These are phyloP conservation scores for Fusarium austroafricanum DNA, from an alignment of 2,329 filamentous ascomycete species.

Conservation along the genomic window DNA sequence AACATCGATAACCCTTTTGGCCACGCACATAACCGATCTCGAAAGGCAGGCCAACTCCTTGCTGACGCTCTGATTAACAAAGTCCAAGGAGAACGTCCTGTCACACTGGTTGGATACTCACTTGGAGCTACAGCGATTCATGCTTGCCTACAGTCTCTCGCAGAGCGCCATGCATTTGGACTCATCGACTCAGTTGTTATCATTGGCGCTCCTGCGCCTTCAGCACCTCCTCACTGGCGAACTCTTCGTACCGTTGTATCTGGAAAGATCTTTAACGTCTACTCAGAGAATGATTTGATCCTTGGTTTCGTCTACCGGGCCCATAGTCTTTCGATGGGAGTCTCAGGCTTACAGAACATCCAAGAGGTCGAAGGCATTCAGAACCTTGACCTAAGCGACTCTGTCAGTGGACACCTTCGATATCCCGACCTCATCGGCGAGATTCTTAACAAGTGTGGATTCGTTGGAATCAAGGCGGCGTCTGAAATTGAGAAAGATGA, in stretches of 20 bases:
- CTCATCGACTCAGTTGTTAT: slow-evolving; percentile 85
- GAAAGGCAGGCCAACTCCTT: slow-evolving; percentile 82
- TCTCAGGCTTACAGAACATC: slow-evolving; percentile 84
- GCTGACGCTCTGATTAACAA: slow-evolving; percentile 86
- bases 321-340: slow-evolving; percentile 82
- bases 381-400: slow-evolving; percentile 64
- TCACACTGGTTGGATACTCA: slow-evolving; percentile 85
- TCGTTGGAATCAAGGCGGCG: slow-evolving; percentile 59
- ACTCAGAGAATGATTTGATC: slow-evolving; percentile 87
- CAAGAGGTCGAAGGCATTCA: slow-evolving; percentile 73
- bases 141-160: slow-evolving; percentile 80
- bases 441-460: slow-evolving; percentile 65
- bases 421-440: slow-evolving; percentile 63
- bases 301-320: slow-evolving; percentile 89
- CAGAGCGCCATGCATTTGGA: slow-evolving; percentile 83
- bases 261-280: slow-evolving; percentile 88
- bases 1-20: slow-evolving; percentile 86
- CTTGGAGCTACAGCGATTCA: slow-evolving; percentile 86
- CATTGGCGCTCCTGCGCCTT: slow-evolving; percentile 83
- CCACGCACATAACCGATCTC: slow-evolving; percentile 78
- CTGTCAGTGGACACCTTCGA: slow-evolving; percentile 65
- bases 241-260: slow-evolving; percentile 81
- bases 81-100: slow-evolving; percentile 83
- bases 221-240: slow-evolving; percentile 78
- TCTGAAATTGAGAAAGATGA: slow-evolving; percentile 64